phyloP scores from a whole-genome alignment of 1,284 basidiomycete species.

The Marasmius oreades region DNA sequence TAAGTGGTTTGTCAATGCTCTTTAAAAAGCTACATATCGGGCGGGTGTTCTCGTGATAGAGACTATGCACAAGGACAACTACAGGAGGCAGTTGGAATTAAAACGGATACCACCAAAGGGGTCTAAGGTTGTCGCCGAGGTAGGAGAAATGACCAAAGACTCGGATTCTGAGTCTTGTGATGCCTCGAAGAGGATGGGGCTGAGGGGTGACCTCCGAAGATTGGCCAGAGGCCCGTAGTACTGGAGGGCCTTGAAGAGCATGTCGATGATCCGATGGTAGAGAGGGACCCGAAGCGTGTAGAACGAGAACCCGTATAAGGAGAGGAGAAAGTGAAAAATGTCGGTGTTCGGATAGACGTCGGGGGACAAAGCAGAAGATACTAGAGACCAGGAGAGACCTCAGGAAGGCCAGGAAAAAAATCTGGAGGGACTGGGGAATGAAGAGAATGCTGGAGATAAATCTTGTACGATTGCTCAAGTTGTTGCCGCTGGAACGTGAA shows the following conservation, averaged over 20 bases:
- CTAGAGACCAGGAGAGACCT: slow-evolving; percentile 4
- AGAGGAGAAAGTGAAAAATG: slow-evolving; percentile 14
- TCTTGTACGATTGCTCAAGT: not conserved
- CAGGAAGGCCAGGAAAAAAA: not conserved
- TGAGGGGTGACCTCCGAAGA: slow-evolving; percentile 10
- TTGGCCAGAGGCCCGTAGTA: slow-evolving; percentile 10
- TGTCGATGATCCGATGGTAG: slow-evolving; percentile 6
- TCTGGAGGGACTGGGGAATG: not conserved
- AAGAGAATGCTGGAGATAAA: not conserved
- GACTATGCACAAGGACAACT: not conserved
- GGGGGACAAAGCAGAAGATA: slow-evolving; percentile 13
- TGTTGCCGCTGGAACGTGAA: not conserved
- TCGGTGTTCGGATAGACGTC: slow-evolving; percentile 23
- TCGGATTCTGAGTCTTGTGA: slow-evolving; percentile 10
- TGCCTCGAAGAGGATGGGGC: slow-evolving; percentile 2
- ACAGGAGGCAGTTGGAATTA: not conserved
- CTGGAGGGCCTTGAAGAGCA: slow-evolving; percentile 11
- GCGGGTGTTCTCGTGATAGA: not conserved
- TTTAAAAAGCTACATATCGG: not conserved
- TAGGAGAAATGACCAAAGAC: slow-evolving; percentile 9
- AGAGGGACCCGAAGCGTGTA: slow-evolving; percentile 19
- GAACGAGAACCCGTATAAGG: slow-evolving; percentile 20
- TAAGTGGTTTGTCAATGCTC: not conserved
- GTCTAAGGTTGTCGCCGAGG: slow-evolving; percentile 5
- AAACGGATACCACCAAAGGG: not conserved